phyloP scores from a whole-genome alignment of 305 asterid genomes.

The Petunia hybrid region DNA sequence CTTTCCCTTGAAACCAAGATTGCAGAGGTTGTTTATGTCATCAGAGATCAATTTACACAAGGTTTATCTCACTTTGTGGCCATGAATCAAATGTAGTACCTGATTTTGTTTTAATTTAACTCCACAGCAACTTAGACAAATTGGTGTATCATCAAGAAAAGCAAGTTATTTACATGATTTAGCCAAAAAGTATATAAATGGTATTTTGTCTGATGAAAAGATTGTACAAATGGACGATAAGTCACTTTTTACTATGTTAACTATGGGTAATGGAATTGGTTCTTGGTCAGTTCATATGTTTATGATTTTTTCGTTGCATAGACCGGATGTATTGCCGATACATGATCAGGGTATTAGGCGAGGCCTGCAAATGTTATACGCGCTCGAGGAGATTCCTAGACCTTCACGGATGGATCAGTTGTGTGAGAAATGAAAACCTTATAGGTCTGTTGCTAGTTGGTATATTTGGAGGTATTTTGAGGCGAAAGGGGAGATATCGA shows the following conservation, averaged over 20 bases:
- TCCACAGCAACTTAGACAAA: conserved; percentile 79
- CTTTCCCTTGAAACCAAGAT: too few species aligned
- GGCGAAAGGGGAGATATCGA: conserved; percentile 40
- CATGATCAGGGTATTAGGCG: conserved; percentile 90
- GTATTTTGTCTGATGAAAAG: conserved; percentile 77
- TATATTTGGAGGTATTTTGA: conserved; percentile 62
- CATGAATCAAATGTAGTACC: conserved; percentile 67
- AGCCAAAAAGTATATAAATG: conserved; percentile 74
- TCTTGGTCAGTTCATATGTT: conserved; percentile 98
- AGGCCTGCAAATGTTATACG: conserved; percentile 81
- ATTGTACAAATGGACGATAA: conserved; percentile 93
- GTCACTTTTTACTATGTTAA: conserved; percentile 84
- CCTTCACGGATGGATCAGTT: conserved; percentile 86
- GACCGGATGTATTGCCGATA: conserved; percentile 95
- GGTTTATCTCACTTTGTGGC: conserved; percentile 62
- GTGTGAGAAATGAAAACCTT: conserved; percentile 96
- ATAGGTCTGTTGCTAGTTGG: conserved; percentile 92
- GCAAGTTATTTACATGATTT: conserved; percentile 83
- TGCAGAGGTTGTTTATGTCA: too few species aligned
- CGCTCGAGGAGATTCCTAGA: conserved; percentile 87
- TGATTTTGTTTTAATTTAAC: conserved; percentile 40
- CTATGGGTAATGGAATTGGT: conserved; percentile 96
- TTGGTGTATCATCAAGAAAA: conserved; percentile 87
- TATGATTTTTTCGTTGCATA: conserved; percentile 81
- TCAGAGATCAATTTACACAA: too few species aligned